These are phyloP conservation scores for Rutstroemia sydowiana DNA, from an alignment of 2,329 filamentous ascomycete species.

Conservation along the genomic window DNA sequence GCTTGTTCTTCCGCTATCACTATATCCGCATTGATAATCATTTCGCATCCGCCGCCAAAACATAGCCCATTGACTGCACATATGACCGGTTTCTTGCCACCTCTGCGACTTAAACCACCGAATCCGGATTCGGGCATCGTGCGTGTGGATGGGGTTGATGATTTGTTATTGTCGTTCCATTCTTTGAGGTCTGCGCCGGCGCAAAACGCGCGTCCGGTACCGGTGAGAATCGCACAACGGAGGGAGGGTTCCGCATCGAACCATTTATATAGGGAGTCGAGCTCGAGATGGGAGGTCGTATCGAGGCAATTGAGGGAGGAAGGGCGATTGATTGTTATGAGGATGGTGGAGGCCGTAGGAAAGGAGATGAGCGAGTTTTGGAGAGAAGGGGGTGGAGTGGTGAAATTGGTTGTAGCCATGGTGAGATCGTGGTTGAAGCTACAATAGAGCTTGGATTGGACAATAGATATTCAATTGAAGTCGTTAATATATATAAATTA, in stretches of 20 bases:
- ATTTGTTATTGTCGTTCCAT: conserved; percentile 27
- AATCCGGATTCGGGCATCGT: conserved; percentile 43
- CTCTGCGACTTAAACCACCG: conserved; percentile 57
- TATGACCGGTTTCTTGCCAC: conserved; percentile 67
- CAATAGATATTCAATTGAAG: too few species aligned
- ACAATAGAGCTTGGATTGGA: too few species aligned
- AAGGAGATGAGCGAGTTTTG: conserved; percentile 32
- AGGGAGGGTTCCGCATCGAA: conserved; percentile 52
- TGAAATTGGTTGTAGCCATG: too few species aligned
- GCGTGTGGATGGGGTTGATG: neutral
- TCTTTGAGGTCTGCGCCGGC: conserved; percentile 63
- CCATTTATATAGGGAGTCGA: conserved; percentile 46
- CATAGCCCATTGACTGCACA: conserved; percentile 71
- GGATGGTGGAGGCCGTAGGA: conserved; percentile 46
- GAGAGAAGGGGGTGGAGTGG: neutral
- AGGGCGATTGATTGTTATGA: conserved; percentile 54
- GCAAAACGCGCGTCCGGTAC: conserved; percentile 57
- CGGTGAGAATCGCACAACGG: conserved; percentile 56
- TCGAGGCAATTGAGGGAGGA: conserved; percentile 49
- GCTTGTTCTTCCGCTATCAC: conserved; percentile 54
- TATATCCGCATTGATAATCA: conserved; percentile 66
- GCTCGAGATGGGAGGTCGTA: conserved; percentile 31
- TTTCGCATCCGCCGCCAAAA: conserved; percentile 71
- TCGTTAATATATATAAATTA: too few species aligned
- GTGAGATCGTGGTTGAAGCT: too few species aligned